phyloP scores from a whole-genome alignment of 2,329 filamentous ascomycete species.

The Decorospora gaudefroyi region DNA sequence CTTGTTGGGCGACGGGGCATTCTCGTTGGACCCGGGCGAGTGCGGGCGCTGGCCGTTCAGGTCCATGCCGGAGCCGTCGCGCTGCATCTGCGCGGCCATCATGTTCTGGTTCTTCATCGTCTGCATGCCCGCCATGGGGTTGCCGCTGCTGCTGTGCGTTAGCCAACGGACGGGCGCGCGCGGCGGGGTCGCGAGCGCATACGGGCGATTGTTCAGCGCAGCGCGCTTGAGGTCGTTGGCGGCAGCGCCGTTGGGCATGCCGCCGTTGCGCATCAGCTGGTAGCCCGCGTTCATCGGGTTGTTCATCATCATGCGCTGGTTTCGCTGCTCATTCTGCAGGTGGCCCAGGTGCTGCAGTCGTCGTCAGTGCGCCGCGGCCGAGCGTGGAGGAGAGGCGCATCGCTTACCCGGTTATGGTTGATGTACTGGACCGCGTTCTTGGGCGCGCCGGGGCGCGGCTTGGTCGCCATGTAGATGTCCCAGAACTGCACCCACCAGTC shows the following conservation, averaged over 20 bases:
- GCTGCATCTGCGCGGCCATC: slow-evolving; percentile 78
- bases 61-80: slow-evolving; percentile 85
- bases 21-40: slow-evolving; percentile 81
- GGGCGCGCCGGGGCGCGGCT: slow-evolving; percentile 54
- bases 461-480: slow-evolving; percentile 89
- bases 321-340: slow-evolving; percentile 65
- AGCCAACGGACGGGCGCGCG: slow-evolving; percentile 7
- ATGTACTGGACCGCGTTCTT: slow-evolving; percentile 69
- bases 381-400: not conserved
- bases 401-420: slow-evolving; percentile 76
- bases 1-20: slow-evolving; percentile 91
- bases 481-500: slow-evolving; percentile 98
- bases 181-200: slow-evolving; percentile 42
- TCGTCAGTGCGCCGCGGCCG: slow-evolving; percentile 20
- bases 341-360: slow-evolving; percentile 65
- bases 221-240: slow-evolving; percentile 70
- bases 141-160: slow-evolving; percentile 30
- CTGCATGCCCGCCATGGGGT: slow-evolving; percentile 68
- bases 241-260: slow-evolving; percentile 61
- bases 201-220: slow-evolving; percentile 79
- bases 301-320: slow-evolving; percentile 75
- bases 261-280: slow-evolving; percentile 67
- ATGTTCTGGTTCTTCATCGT: slow-evolving; percentile 59
- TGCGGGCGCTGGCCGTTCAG: slow-evolving; percentile 75
- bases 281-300: slow-evolving; percentile 55